Conservation (phyloP, 495 filamentous ascomycete species). For the Penicillium canescens region DNA sequence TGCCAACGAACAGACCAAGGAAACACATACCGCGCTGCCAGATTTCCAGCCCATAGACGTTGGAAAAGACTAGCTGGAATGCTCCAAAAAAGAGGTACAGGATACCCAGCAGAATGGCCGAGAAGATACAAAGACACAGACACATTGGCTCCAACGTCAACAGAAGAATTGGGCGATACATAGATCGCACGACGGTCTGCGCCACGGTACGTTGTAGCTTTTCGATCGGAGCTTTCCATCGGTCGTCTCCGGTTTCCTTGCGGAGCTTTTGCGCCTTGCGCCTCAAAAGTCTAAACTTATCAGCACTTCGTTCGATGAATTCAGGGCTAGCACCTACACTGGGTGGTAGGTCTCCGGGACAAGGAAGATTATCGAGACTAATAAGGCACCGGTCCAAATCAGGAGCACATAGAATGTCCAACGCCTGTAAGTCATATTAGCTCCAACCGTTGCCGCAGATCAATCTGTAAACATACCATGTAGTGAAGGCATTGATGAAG, state of each 20-base stretch:
- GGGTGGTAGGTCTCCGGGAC: conserved; percentile 93
- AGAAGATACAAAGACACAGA: conserved; percentile 78
- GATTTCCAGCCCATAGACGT: conserved; percentile 75
- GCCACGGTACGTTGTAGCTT: conserved; percentile 69
- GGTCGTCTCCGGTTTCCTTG: conserved; percentile 72
- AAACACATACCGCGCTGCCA: conserved; percentile 84
- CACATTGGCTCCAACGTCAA: conserved; percentile 86
- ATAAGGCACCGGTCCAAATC: conserved; percentile 71
- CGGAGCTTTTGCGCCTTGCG: conserved; percentile 72
- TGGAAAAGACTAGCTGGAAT: conserved; percentile 78
- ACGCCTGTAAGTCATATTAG: conserved; percentile 44
- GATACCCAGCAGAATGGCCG: conserved; percentile 81
- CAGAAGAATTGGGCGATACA: conserved; percentile 80
- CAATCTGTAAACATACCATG: conserved; percentile 53
- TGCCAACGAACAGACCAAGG: conserved; percentile 77
- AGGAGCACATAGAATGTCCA: conserved; percentile 90
- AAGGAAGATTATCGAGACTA: conserved; percentile 64
- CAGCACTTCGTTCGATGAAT: conserved; percentile 2
- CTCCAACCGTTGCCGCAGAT: not conserved
- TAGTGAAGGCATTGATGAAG: conserved; percentile 75
- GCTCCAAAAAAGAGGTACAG: conserved; percentile 96
- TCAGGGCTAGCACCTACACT: conserved; percentile 38
- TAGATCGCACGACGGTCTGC: conserved; percentile 66
- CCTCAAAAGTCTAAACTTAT: conserved; percentile 63
- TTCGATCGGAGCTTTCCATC: conserved; percentile 82